These are phyloP conservation scores for Arabidopsis hybrid DNA, from an alignment of 441 rosid genomes.

Conservation along the genomic window DNA sequence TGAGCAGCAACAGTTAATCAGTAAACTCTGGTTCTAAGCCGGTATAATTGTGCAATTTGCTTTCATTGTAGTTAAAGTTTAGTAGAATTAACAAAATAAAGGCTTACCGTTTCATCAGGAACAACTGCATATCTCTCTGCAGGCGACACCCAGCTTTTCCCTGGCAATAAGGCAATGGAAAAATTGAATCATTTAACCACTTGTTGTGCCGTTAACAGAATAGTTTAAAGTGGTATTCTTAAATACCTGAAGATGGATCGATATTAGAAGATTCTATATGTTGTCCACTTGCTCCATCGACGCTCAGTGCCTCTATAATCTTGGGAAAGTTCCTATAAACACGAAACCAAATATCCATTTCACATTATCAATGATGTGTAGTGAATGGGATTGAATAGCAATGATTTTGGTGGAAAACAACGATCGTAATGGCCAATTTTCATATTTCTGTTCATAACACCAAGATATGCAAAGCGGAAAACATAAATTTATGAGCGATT, in stretches of 20 bases:
- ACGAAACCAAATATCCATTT: slow-evolving; percentile 27
- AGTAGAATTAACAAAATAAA: neutral
- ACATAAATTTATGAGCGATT: neutral
- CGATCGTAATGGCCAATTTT: slow-evolving; percentile 1
- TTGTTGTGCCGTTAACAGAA: neutral
- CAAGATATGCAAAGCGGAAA: slow-evolving; percentile 1
- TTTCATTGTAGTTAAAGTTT: neutral
- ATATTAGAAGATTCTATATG: slow-evolving; percentile 68
- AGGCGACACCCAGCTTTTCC: slow-evolving; percentile 89
- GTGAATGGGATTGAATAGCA: neutral
- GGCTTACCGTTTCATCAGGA: slow-evolving; percentile 88
- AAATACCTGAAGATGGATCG: slow-evolving; percentile 75
- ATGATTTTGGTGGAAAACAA: slow-evolving; percentile 15
- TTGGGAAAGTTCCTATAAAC: slow-evolving; percentile 69
- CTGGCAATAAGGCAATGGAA: slow-evolving; percentile 50
- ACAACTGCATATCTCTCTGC: slow-evolving; percentile 94
- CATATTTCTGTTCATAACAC: slow-evolving; percentile 8
- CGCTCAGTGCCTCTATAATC: slow-evolving; percentile 78
- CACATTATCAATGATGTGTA: slow-evolving; percentile 14
- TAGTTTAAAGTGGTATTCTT: neutral
- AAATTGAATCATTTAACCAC: slow-evolving; percentile 2
- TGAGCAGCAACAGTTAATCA: neutral
- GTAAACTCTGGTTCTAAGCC: neutral
- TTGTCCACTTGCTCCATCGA: slow-evolving; percentile 84
- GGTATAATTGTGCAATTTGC: neutral